These are phyloP conservation scores for Metschnikowia orientalis DNA, from an alignment of 805 yeast genomes.

Conservation along the genomic window DNA sequence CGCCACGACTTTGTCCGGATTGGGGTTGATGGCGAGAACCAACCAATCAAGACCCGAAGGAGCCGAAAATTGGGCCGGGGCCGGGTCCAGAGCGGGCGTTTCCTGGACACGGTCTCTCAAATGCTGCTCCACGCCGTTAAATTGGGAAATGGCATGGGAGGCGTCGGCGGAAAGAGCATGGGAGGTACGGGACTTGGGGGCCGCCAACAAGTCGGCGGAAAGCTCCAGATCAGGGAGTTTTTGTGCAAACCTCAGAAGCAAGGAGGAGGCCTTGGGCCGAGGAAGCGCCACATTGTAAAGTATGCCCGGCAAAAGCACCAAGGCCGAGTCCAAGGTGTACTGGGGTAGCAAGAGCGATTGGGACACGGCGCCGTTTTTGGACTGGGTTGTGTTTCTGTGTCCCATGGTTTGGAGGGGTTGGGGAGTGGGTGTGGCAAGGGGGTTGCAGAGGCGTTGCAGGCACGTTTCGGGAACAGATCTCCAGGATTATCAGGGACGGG, in stretches of 20 bases:
- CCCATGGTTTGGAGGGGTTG: too few relatives aligned
- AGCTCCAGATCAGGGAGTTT: constrained; percentile 25
- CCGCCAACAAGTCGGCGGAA: constrained; percentile 30
- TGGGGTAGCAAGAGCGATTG: constrained; percentile 33
- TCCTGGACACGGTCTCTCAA: constrained; percentile 2
- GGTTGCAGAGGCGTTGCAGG: too few relatives aligned
- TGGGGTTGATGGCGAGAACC: constrained; percentile 34
- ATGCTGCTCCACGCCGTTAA: constrained; percentile 13
- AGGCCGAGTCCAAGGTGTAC: constrained; percentile 38
- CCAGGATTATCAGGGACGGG: too few relatives aligned
- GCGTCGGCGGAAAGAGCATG: constrained; percentile 28
- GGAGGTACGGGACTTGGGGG: constrained; percentile 28
- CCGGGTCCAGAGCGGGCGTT: background rate
- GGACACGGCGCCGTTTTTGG: constrained; percentile 8
- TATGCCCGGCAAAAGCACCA: constrained; percentile 58
- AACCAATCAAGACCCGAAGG: constrained; percentile 32
- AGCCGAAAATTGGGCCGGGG: background rate
- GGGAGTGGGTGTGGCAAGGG: too few relatives aligned
- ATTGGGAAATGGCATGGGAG: constrained; percentile 26
- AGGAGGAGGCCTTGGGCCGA: constrained; percentile 42
- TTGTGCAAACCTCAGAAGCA: constrained; percentile 40
- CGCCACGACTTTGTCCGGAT: constrained; percentile 27
- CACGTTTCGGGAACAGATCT: too few relatives aligned
- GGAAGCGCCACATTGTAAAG: constrained; percentile 54
- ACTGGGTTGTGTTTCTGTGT: constrained; percentile 4